Evolutionary conservation across 192 early-diverging fungal genomes (phyloP).

Genomic region (Glomus cerebriforme): DNA sequence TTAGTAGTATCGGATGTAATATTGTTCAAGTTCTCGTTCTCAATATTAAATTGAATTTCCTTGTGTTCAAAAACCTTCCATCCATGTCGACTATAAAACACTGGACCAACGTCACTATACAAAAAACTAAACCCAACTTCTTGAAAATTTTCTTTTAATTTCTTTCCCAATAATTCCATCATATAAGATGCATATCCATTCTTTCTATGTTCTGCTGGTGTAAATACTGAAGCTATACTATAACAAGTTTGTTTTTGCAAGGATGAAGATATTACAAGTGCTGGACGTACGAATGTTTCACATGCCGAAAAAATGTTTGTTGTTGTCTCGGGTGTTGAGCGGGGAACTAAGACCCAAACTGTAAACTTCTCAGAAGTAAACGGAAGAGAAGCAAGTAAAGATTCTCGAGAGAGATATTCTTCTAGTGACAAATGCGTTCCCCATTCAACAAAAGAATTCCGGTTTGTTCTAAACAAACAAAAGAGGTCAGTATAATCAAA

Average conservation of each 20-base stretch:
- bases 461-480: conserved; percentile 8
- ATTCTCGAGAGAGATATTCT: conserved; percentile 16
- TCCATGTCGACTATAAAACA: conserved; percentile 18
- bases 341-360: conserved; percentile 14
- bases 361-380: conserved; percentile 17
- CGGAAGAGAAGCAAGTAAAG: not conserved
- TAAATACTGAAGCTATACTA: conserved; percentile 29
- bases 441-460: conserved; percentile 19
- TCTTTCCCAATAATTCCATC: conserved; percentile 14
- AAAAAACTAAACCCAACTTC: conserved; percentile 22
- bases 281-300: conserved; percentile 12
- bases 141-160: not conserved
- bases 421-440: conserved; percentile 6
- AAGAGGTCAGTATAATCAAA: not conserved
- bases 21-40: not conserved
- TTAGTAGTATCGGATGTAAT: not conserved
- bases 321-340: not conserved
- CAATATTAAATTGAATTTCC: conserved; percentile 25
- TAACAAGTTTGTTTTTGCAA: conserved; percentile 11
- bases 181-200: conserved; percentile 30
- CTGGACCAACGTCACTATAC: conserved; percentile 13
- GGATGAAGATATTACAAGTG: not conserved
- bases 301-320: conserved; percentile 1
- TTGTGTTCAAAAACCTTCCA: conserved; percentile 8
- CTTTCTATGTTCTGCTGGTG: not conserved